Conservation (phyloP, 2,329 filamentous ascomycete genomes). For the Falciphora oryzae region DNA sequence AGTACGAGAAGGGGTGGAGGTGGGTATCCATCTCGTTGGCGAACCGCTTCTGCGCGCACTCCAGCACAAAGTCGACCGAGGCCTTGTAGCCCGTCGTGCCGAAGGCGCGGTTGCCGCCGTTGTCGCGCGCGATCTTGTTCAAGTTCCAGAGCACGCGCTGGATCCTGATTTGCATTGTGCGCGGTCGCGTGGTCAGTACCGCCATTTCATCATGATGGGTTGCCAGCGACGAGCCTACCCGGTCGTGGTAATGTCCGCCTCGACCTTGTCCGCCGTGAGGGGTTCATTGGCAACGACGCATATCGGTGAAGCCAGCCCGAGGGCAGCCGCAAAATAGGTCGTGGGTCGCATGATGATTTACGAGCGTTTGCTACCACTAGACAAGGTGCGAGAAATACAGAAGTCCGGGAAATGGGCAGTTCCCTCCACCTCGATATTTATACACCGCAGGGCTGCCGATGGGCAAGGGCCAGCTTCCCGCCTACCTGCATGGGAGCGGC, state of each 20-base stretch:
- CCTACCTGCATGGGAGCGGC: too few species aligned
- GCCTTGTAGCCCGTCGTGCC: constrained; percentile 53
- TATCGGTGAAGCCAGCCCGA: neutral
- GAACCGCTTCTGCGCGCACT: constrained; percentile 34
- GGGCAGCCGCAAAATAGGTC: neutral
- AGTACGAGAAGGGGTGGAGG: constrained; percentile 41
- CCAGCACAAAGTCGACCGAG: constrained; percentile 52
- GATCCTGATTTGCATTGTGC: constrained; percentile 31
- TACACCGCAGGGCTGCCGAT: too few species aligned
- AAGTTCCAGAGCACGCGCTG: constrained; percentile 47
- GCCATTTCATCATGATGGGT: neutral
- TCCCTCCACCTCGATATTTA: too few species aligned
- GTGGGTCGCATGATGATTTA: neutral
- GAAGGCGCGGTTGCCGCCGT: constrained; percentile 57
- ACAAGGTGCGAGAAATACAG: neutral
- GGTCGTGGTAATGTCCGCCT: constrained; percentile 31
- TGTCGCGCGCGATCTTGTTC: constrained; percentile 45
- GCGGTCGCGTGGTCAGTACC: neutral
- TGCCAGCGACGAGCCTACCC: constrained; percentile 23
- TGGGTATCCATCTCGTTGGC: constrained; percentile 36
- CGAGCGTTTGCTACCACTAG: too few species aligned
- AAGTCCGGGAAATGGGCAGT: neutral
- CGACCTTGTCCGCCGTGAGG: constrained; percentile 33
- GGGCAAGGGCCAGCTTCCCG: too few species aligned
- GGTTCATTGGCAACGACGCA: constrained; percentile 21